Percentiles rank a stretch among this genome's conserved stretches.
phyloP scores from a whole-genome alignment of 805 yeast genomes.

The Candida ortonii region DNA sequence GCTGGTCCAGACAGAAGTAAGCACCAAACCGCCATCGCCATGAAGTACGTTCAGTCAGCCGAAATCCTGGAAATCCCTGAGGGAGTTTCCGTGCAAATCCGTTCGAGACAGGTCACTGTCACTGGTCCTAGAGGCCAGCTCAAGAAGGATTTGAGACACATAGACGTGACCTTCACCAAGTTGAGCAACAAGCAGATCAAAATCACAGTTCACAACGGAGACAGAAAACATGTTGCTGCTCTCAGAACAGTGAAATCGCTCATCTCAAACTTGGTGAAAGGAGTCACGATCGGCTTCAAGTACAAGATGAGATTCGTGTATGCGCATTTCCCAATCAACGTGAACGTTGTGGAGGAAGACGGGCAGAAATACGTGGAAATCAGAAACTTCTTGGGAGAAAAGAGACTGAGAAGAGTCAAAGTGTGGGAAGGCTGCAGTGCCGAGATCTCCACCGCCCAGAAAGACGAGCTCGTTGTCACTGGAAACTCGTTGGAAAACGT shows the following conservation, averaged over 20 bases:
- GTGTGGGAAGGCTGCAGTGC: conserved; percentile 87
- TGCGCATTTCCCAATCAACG: conserved; percentile 99
- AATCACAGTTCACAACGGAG: conserved; percentile 96
- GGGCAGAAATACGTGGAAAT: conserved; percentile 79
- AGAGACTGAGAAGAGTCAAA: conserved; percentile 86
- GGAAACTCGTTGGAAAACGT: conserved; percentile 98
- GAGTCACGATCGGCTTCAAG: conserved; percentile 98
- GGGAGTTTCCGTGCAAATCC: conserved; percentile 87
- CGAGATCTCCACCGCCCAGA: conserved; percentile 76
- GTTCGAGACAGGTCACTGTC: conserved; percentile 85
- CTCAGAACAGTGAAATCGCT: conserved; percentile 97
- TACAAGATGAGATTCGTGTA: conserved; percentile 99
- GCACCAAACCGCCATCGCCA: conserved; percentile 20
- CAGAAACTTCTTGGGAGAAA: conserved; percentile 99
- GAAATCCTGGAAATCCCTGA: conserved; percentile 72
- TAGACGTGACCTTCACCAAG: conserved; percentile 90
- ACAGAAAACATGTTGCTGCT: conserved; percentile 99
- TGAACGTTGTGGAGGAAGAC: conserved; percentile 81
- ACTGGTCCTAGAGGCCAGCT: conserved; percentile 97
- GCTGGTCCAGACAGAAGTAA: no score
- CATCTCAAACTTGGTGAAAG: conserved; percentile 89
- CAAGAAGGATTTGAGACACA: conserved; percentile 86
- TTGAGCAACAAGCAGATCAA: conserved; percentile 67
- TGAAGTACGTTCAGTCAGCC: conserved; percentile 63
- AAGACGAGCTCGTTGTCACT: conserved; percentile 88